A percentile compares a stretch with the other conserved stretches of the same genome.
Evolutionary conservation across 2,329 filamentous ascomycete species (phyloP).

Genomic region (Blumeriella jaapii): DNA sequence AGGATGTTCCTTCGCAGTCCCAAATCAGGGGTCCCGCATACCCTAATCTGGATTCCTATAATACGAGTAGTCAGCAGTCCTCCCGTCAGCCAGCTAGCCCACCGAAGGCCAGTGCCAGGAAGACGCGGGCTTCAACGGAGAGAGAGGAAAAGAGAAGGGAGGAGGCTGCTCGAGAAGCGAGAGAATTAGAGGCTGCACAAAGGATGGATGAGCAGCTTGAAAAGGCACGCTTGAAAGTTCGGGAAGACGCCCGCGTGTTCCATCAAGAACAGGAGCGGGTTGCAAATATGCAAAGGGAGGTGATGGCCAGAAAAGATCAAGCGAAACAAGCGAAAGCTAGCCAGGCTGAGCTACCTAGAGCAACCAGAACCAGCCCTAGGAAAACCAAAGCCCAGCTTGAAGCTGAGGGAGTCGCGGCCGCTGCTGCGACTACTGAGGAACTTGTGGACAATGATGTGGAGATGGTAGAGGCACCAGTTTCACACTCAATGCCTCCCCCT

Average conservation of each 20-base stretch:
- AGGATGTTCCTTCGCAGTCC: slow-evolving; percentile 30
- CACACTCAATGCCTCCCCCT: slow-evolving; percentile 46
- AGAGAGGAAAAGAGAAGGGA: slow-evolving; percentile 50
- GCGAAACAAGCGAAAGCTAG: slow-evolving; percentile 31
- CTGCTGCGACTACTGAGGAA: slow-evolving; percentile 27
- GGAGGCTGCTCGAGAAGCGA: slow-evolving; percentile 51
- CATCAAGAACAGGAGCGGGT: slow-evolving; percentile 46
- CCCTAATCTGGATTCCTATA: slow-evolving; percentile 33
- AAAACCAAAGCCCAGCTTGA: slow-evolving; percentile 32
- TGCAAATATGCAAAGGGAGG: slow-evolving; percentile 40
- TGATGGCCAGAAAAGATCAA: slow-evolving; percentile 41
- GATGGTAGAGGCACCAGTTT: slow-evolving; percentile 42
- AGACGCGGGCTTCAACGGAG: slow-evolving; percentile 47
- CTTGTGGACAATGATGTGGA: slow-evolving; percentile 36
- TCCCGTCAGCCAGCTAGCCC: slow-evolving; percentile 15
- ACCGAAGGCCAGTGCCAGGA: slow-evolving; percentile 27
- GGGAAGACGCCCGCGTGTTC: slow-evolving; percentile 52
- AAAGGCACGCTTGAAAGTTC: slow-evolving; percentile 57
- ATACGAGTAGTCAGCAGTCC: slow-evolving; percentile 13
- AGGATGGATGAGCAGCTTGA: slow-evolving; percentile 50
- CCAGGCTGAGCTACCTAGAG: slow-evolving; percentile 30
- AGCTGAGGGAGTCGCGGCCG: slow-evolving; percentile 24
- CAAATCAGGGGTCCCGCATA: slow-evolving; percentile 28
- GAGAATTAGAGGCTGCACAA: slow-evolving; percentile 51
- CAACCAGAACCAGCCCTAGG: slow-evolving; percentile 40